These are phyloP conservation scores for Neofusicoccum ribis DNA, from an alignment of 2,329 filamentous ascomycete genomes.

Conservation along the genomic window DNA sequence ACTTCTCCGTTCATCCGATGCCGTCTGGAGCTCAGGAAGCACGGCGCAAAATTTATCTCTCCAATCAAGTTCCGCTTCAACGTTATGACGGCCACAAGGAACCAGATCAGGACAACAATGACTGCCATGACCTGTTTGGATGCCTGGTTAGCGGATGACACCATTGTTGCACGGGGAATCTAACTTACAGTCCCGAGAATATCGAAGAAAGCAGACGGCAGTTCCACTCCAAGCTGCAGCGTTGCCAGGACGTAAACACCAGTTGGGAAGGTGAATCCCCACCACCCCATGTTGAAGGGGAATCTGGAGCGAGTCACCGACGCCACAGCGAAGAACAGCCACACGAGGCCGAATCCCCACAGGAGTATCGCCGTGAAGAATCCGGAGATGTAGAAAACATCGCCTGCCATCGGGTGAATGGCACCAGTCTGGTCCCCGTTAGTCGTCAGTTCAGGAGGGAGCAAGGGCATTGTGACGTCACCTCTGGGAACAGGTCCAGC, in stretches of 20 bases:
- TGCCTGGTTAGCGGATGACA: neutral
- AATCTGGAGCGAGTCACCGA: constrained; percentile 50
- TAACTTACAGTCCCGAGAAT: constrained; percentile 50
- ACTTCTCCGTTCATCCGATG: neutral
- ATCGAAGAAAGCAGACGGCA: constrained; percentile 57
- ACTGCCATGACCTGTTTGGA: constrained; percentile 48
- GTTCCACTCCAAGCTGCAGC: constrained; percentile 50
- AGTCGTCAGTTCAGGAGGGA: neutral
- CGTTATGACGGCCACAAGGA: constrained; percentile 54
- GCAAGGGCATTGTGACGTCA: neutral
- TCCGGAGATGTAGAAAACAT: constrained; percentile 61
- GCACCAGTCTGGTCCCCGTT: constrained; percentile 21
- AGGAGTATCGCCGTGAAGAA: constrained; percentile 55
- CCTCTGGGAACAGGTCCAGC: constrained; percentile 42
- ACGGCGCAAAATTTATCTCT: constrained; percentile 56
- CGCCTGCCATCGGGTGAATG: constrained; percentile 48
- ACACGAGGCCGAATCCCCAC: constrained; percentile 58
- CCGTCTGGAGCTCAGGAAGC: constrained; percentile 37
- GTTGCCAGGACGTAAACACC: constrained; percentile 58
- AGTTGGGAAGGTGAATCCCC: constrained; percentile 61
- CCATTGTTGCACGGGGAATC: constrained; percentile 23
- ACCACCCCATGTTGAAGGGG: constrained; percentile 65
- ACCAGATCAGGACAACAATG: constrained; percentile 57
- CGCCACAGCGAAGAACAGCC: constrained; percentile 56
- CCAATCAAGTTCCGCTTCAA: constrained; percentile 50